Evolutionary conservation across 208 protist species (phyloP).

Genomic region (Acanthamoeba lenticulata): DNA sequence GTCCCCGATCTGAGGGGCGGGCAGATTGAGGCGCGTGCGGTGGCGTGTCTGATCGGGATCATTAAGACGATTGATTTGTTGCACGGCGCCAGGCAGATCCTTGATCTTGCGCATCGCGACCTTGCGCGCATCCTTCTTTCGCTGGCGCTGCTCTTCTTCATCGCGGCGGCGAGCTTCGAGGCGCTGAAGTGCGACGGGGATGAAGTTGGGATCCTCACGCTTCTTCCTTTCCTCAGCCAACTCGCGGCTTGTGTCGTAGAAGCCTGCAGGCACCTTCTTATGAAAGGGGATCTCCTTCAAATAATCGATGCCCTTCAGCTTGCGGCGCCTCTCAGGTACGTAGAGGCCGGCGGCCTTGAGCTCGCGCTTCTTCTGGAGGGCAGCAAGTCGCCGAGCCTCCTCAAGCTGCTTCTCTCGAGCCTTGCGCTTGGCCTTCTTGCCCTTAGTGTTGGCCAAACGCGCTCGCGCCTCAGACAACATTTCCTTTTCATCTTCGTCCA

Average conservation of each 20-base stretch:
- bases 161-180: constrained; percentile 80
- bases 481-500: constrained; percentile 98
- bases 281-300: constrained; percentile 92
- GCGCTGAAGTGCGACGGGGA: constrained; percentile 70
- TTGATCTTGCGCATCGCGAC: constrained; percentile 80
- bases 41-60: constrained; percentile 72
- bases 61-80: constrained; percentile 82
- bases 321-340: constrained; percentile 46
- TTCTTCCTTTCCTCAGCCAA: constrained; percentile 51
- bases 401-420: constrained; percentile 98
- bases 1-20: constrained; percentile 85
- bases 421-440: constrained; percentile 99
- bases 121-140: constrained; percentile 85
- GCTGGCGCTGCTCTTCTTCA: constrained; percentile 80
- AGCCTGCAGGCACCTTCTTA: constrained; percentile 83
- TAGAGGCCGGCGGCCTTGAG: constrained; percentile 95
- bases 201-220: constrained; percentile 9
- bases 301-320: constrained; percentile 87
- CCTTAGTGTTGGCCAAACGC: constrained; percentile 99
- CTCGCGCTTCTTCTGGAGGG: constrained; percentile 97
- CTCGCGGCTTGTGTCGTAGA: constrained; percentile 79
- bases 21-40: constrained; percentile 81
- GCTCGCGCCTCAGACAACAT: constrained; percentile 98
- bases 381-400: constrained; percentile 96
- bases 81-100: constrained; percentile 81